phyloP scores from a whole-genome alignment of 139 green algal genomes.

The Tetraselmis striata region DNA sequence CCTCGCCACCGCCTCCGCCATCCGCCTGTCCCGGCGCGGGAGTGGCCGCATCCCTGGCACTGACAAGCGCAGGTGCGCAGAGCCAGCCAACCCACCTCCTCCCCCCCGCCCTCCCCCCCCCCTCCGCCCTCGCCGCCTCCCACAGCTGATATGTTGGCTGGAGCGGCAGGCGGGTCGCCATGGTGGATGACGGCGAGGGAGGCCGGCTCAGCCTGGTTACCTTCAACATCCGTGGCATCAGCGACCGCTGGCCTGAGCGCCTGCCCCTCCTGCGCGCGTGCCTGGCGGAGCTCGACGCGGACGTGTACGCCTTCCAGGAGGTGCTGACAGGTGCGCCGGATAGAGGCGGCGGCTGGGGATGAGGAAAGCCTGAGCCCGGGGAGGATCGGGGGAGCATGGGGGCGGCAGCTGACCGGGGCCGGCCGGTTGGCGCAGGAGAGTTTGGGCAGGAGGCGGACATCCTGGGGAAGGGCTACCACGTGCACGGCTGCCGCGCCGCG shows the following conservation, averaged over 20 bases:
- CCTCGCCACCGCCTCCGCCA: not conserved
- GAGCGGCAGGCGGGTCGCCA: not conserved
- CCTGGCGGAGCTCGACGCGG: slow-evolving; percentile 33
- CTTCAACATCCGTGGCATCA: slow-evolving; percentile 38
- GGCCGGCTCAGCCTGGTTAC: slow-evolving; percentile 23
- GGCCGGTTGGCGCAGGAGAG: slow-evolving; percentile 24
- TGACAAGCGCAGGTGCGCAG: not conserved
- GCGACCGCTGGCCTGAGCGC: slow-evolving; percentile 35
- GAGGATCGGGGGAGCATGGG: no score
- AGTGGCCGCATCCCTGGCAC: not conserved
- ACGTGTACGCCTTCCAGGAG: slow-evolving; percentile 44
- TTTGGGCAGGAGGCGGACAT: slow-evolving; percentile 33
- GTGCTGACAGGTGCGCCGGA: slow-evolving; percentile 35
- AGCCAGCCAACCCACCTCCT: no score
- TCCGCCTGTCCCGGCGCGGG: not conserved
- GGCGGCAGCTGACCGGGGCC: no score
- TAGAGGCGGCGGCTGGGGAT: no score
- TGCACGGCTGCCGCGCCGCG: slow-evolving; percentile 35
- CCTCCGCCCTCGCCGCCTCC: not conserved
- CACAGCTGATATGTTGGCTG: no score
- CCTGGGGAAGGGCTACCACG: slow-evolving; percentile 23
- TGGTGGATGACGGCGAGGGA: not conserved
- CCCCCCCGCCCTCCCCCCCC: not conserved
- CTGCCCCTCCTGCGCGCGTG: slow-evolving; percentile 22
- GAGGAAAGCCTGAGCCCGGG: no score